Conservation (phyloP, 2,329 filamentous ascomycete genomes). For the Botryosphaeria dothidea region DNA sequence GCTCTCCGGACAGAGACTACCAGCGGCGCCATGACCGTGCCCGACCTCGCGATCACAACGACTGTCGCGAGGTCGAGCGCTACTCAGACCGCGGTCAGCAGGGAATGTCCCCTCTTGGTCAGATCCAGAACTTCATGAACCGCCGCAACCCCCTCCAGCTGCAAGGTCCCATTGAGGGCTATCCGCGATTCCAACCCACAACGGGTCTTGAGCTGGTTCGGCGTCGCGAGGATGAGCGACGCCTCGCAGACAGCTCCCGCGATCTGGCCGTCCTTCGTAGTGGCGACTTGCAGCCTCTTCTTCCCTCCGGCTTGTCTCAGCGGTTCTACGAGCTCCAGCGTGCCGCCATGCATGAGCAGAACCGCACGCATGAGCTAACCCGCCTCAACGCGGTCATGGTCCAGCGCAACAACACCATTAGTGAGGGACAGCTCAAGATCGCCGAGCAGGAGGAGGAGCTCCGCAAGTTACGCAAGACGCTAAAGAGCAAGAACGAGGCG, state of each 20-base stretch:
- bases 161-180: background rate
- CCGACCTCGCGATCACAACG: background rate
- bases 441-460: background rate
- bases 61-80: background rate
- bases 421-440: background rate
- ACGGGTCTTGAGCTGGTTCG: background rate
- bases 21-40: background rate
- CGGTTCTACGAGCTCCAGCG: background rate
- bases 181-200: background rate
- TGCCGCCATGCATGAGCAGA: background rate
- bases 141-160: background rate
- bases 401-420: background rate
- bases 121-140: background rate
- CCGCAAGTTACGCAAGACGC: conserved; percentile 15
- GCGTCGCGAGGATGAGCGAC: background rate
- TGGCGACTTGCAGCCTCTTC: background rate
- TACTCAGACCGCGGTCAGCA: background rate
- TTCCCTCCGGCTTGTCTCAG: background rate
- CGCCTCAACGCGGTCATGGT: background rate
- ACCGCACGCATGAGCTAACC: background rate
- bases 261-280: background rate
- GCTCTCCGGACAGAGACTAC: background rate
- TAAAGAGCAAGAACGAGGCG: background rate
- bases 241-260: background rate
- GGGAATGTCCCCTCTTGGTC: background rate